phyloP scores from a whole-genome alignment of 73 alveolate genomes.

The Paramecium bursaria region DNA sequence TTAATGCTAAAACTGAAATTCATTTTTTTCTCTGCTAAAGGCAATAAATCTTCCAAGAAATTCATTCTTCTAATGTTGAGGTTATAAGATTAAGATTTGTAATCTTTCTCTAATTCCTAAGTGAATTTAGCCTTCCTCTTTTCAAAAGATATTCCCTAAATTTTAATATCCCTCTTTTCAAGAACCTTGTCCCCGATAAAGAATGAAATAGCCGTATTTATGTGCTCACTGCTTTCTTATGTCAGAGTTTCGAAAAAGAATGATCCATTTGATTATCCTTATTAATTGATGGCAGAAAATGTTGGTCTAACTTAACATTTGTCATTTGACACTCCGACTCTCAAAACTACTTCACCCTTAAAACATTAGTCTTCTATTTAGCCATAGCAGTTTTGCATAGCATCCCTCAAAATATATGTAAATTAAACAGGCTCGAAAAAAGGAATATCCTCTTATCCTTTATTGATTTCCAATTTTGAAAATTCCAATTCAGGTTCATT shows the following conservation, averaged over 20 bases:
- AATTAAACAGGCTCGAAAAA: neutral
- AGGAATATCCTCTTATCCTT: neutral
- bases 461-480: neutral
- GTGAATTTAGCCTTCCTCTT: constrained; percentile 46
- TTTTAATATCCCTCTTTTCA: neutral
- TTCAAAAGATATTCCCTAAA: constrained; percentile 55
- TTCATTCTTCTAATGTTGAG: constrained; percentile 57
- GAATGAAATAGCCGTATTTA: neutral
- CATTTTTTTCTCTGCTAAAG: constrained; percentile 46
- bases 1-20: constrained; percentile 24
- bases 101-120: constrained; percentile 3
- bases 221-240: too few relatives aligned
- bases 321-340: neutral
- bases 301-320: neutral
- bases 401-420: constrained; percentile 5
- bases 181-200: too few relatives aligned
- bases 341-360: neutral
- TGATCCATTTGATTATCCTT: neutral
- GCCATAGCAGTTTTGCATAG: constrained; percentile 1
- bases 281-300: neutral
- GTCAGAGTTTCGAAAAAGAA: constrained; percentile 18
- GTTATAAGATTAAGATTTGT: constrained; percentile 11
- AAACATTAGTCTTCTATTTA: constrained; percentile 3
- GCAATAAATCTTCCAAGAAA: constrained; percentile 45
- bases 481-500: constrained; percentile 22